Evolutionary conservation across 106 monocot genomes (phyloP), one percentile per base, ranked within the genome.

Genomic region (Iris macrosiphon): DNA sequence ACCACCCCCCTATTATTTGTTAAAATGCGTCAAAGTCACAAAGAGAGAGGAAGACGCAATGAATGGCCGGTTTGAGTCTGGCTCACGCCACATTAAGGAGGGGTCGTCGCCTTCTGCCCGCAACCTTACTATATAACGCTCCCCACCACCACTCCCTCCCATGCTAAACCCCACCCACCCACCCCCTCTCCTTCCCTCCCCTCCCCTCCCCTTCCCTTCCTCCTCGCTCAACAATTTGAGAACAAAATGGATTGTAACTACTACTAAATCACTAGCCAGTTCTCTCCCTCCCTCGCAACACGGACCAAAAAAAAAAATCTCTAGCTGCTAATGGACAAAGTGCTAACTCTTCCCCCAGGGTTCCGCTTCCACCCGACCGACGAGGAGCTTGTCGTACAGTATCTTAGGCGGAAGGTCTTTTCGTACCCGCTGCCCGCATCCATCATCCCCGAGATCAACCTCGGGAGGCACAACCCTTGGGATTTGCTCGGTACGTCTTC

Each of bases 281-380:
- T n/a, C n/a, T n/a, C n/a, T n/a, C 6, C 6, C 29, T 31, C 27
- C 5, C 28, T n/a, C 28, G 28, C 52, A 30, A 13, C 15, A 7
- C 18, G 15, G 1, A 17, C 0, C 31, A 13, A 52, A 23, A 0
- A 21, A 48, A 0, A 5, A 51, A n/a, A n/a, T n/a, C n/a, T n/a
- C n/a, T n/a, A n/a, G n/a, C n/a, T n/a, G n/a, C n/a, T n/a, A n/a
- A n/a, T n/a, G n/a, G n/a, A n/a, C n/a, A n/a, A n/a, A 20, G 38
- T 40, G 32, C 19, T 66, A 16, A 73, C 50, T 39, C 52, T 93
- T 62, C 92, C 87, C 0, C 92, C 92, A 3, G 92, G 92, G 18
- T 93, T 93, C 57, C 51, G 92, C 35, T 93, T 93, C 61, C 87
- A 83, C 55, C 92, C 92, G 0, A 87, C 87, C 0, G 92, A 93